A percentile compares a stretch with the other conserved stretches of the same genome.
Conservation (phyloP, 2,329 filamentous ascomycete genomes). For the Coniochaeta pulveracea region DNA sequence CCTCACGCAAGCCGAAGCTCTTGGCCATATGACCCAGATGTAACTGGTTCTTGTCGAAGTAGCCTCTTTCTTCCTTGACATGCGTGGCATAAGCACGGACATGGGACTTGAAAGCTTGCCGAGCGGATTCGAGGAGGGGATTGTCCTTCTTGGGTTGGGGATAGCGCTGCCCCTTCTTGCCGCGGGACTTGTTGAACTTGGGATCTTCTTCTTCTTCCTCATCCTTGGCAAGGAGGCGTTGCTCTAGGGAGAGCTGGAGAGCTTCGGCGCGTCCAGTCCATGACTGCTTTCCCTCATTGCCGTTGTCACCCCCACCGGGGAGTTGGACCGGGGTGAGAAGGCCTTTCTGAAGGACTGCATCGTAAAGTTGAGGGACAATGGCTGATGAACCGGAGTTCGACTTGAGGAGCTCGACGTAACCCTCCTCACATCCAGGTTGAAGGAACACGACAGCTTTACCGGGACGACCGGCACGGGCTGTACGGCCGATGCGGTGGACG, state of each 20-base stretch:
- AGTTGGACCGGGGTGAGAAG: constrained; percentile 50
- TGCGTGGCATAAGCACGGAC: constrained; percentile 94
- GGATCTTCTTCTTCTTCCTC: constrained; percentile 4
- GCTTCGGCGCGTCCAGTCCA: constrained; percentile 37
- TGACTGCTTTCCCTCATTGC: constrained; percentile 47
- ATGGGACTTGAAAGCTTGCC: constrained; percentile 82
- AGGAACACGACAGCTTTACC: constrained; percentile 85
- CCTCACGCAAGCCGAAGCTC: constrained; percentile 80
- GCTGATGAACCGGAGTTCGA: constrained; percentile 26
- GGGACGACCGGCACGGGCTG: constrained; percentile 80
- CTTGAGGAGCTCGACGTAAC: constrained; percentile 67
- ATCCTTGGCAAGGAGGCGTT: constrained; percentile 34
- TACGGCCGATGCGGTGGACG: constrained; percentile 87
- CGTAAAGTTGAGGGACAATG: constrained; percentile 38
- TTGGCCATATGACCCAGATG: constrained; percentile 92
- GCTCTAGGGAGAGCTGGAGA: constrained; percentile 48
- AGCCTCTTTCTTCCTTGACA: constrained; percentile 68
- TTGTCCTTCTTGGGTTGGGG: constrained; percentile 29
- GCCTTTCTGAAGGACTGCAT: constrained; percentile 51
- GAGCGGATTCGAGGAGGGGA: constrained; percentile 66
- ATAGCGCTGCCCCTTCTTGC: neutral
- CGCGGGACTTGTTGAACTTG: no score
- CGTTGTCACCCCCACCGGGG: constrained; percentile 44
- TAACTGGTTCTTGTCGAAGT: constrained; percentile 84
- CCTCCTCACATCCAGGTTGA: constrained; percentile 82